A percentile compares a stretch with the other conserved stretches of the same genome.
These are phyloP conservation scores for Ambrosia artemisiifolia DNA, from an alignment of 129 eudicot species.

Conservation along the genomic window DNA sequence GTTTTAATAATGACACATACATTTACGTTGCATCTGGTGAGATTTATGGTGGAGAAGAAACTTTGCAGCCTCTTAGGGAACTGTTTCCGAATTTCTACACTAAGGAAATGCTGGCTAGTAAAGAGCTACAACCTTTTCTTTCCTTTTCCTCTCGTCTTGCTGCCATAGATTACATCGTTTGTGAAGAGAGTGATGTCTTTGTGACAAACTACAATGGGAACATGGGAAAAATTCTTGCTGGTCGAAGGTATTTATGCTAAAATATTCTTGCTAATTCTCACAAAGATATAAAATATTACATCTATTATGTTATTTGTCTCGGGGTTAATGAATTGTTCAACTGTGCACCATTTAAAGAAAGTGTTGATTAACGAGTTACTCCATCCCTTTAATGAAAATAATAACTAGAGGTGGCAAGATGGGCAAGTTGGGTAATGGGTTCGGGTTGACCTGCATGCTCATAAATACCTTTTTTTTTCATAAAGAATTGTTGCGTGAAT, in stretches of 20 bases:
- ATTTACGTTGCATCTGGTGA: conserved; percentile 95
- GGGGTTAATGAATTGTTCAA: background rate
- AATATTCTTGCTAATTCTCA: background rate
- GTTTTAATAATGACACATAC: conserved; percentile 61
- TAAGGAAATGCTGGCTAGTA: conserved; percentile 30
- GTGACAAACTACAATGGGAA: conserved; percentile 92
- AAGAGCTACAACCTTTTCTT: conserved; percentile 35
- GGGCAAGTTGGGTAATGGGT: background rate
- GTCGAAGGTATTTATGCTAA: conserved; percentile 61
- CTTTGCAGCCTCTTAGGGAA: conserved; percentile 46
- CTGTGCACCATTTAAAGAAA: background rate
- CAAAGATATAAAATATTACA: background rate
- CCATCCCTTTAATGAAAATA: background rate
- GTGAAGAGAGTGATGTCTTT: conserved; percentile 91
- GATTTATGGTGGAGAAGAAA: conserved; percentile 90
- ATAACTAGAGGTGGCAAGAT: background rate
- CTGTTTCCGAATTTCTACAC: conserved; percentile 39
- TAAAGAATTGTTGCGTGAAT: background rate
- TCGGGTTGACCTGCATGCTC: background rate
- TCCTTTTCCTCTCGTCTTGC: conserved; percentile 62
- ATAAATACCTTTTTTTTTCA: background rate
- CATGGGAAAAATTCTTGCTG: conserved; percentile 96
- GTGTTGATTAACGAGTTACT: background rate
- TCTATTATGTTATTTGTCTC: conserved; percentile 16
- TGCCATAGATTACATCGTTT: conserved; percentile 89